phyloP scores from a whole-genome alignment of 768 basidiomycete genomes.

The Clavulina sp. region DNA sequence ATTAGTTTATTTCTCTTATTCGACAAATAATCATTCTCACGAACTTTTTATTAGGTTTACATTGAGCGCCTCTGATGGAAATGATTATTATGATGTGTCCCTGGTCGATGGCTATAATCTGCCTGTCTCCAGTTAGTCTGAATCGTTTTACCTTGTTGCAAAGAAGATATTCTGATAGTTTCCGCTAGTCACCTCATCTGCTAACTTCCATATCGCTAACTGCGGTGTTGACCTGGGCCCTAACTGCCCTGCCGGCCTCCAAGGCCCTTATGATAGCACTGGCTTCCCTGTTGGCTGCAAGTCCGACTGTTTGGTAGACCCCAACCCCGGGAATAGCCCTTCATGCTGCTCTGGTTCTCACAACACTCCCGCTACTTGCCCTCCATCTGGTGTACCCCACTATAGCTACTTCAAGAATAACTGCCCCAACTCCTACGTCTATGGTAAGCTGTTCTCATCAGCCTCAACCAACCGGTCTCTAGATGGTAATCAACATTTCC shows the following conservation, averaged over 20 bases:
- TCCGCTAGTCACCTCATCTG: slow-evolving; percentile 5
- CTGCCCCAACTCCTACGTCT: too few species aligned
- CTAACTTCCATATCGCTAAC: slow-evolving; percentile 6
- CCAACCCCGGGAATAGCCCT: slow-evolving; percentile 10
- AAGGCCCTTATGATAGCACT: slow-evolving; percentile 3
- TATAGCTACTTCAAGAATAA: slow-evolving; percentile 12
- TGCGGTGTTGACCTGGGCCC: slow-evolving; percentile 9
- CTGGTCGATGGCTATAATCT: slow-evolving; percentile 12
- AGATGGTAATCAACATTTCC: too few species aligned
- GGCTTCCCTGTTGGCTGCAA: slow-evolving; percentile 15
- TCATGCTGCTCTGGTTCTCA: slow-evolving; percentile 13
- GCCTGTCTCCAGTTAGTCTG: slow-evolving; percentile 4
- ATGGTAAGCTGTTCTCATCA: too few species aligned
- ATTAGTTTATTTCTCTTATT: neutral
- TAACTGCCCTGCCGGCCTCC: slow-evolving; percentile 3
- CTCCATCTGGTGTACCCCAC: slow-evolving; percentile 12
- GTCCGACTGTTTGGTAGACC: slow-evolving; percentile 13
- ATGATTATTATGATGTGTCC: slow-evolving; percentile 9
- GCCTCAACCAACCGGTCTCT: too few species aligned
- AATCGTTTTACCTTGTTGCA: too few species aligned
- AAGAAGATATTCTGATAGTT: too few species aligned
- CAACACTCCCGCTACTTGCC: slow-evolving; percentile 13
- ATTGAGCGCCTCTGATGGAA: neutral
- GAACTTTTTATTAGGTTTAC: neutral
- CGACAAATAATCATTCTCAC: neutral